Percentiles rank a stretch among this genome's conserved stretches.
These are phyloP conservation scores for Yamadazyma epiphylla DNA, from an alignment of 1,139 yeast species.

Conservation along the genomic window DNA sequence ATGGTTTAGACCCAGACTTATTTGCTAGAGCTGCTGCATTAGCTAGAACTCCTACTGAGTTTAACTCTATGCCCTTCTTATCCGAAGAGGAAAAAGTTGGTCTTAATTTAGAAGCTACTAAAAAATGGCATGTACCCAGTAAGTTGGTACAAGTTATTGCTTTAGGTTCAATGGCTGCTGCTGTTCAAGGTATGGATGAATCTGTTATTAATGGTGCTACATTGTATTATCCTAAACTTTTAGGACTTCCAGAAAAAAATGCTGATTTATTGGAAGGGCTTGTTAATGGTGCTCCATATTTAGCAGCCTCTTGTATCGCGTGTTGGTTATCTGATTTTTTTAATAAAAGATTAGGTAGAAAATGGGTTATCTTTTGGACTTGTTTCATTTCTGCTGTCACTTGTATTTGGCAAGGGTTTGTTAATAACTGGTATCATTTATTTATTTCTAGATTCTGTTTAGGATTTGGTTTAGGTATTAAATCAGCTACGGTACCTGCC, in stretches of 20 bases:
- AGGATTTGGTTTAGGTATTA: slow-evolving; percentile 80
- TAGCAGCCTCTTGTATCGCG: slow-evolving; percentile 65
- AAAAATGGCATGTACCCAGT: slow-evolving; percentile 62
- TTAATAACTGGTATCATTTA: slow-evolving; percentile 71
- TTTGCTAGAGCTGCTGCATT: slow-evolving; percentile 74
- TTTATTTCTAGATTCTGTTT: slow-evolving; percentile 68
- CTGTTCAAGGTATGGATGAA: slow-evolving; percentile 93
- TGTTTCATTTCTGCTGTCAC: slow-evolving; percentile 63
- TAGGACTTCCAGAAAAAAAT: slow-evolving; percentile 49
- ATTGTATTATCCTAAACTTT: slow-evolving; percentile 55
- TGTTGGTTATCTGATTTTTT: slow-evolving; percentile 73
- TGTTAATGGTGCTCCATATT: slow-evolving; percentile 77
- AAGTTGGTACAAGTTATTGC: slow-evolving; percentile 61
- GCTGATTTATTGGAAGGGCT: slow-evolving; percentile 71
- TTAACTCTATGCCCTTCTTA: slow-evolving; percentile 55
- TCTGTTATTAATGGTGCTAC: slow-evolving; percentile 84
- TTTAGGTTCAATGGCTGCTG: slow-evolving; percentile 83
- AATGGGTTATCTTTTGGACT: slow-evolving; percentile 68
- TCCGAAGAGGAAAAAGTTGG: slow-evolving; percentile 56
- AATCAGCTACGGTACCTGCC: slow-evolving; percentile 78
- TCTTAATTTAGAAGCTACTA: slow-evolving; percentile 54
- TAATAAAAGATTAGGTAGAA: slow-evolving; percentile 64
- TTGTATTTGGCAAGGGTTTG: slow-evolving; percentile 76
- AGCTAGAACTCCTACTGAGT: slow-evolving; percentile 62
- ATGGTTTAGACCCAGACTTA: slow-evolving; percentile 60